Conservation (phyloP, 1,284 basidiomycete genomes). For the Ganoderma sinense region DNA sequence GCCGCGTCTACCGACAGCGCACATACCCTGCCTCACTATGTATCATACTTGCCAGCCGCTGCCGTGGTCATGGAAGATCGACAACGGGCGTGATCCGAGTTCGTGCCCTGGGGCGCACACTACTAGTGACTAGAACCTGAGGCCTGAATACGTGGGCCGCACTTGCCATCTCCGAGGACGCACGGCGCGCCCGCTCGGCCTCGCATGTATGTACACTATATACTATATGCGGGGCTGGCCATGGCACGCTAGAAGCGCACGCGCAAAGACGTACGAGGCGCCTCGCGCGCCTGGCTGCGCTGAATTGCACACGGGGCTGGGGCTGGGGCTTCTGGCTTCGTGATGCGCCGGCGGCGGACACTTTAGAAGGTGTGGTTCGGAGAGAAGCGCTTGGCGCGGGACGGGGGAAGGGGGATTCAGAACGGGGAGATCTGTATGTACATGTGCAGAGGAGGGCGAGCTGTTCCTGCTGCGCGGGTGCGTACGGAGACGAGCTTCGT, state of each 20-base stretch:
- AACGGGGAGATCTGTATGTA: too few relatives aligned
- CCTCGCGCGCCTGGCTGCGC: not conserved
- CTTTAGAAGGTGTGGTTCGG: constrained; percentile 4
- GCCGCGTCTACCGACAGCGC: too few relatives aligned
- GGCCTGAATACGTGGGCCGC: not conserved
- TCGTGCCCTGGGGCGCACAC: not conserved
- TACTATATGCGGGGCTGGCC: too few relatives aligned
- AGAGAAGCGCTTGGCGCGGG: not conserved
- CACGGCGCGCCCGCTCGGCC: not conserved
- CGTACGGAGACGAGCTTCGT: not conserved
- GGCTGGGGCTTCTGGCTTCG: not conserved
- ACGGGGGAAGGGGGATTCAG: not conserved
- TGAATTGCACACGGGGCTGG: too few relatives aligned
- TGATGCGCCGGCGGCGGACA: constrained; percentile 1
- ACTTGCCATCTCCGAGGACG: not conserved
- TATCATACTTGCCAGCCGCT: not conserved
- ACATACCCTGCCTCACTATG: too few relatives aligned
- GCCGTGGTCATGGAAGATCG: not conserved
- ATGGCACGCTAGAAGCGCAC: not conserved
- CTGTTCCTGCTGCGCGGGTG: not conserved
- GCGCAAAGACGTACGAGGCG: not conserved
- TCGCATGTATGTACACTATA: too few relatives aligned
- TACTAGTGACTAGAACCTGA: not conserved
- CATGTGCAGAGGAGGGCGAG: not conserved
- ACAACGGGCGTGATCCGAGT: not conserved